phyloP scores from a whole-genome alignment of 1,284 basidiomycete species.

The Ganoderma leucocontextum region DNA sequence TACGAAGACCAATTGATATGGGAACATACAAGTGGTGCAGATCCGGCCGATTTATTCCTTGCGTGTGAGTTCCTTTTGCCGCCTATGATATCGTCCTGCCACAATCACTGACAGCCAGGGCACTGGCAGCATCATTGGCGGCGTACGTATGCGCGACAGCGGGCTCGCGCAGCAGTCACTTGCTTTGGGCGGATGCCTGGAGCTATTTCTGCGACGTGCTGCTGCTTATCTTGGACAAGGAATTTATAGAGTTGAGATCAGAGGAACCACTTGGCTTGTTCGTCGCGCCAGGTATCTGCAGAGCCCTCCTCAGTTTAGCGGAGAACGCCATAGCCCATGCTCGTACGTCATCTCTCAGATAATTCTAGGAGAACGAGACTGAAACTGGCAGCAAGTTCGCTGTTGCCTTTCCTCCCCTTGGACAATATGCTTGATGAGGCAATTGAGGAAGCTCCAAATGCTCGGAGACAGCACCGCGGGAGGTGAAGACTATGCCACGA shows the following conservation, averaged over 20 bases:
- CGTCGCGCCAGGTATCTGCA: constrained; percentile 56
- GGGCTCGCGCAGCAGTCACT: constrained; percentile 39
- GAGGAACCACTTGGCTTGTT: constrained; percentile 60
- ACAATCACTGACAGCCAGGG: constrained; percentile 13
- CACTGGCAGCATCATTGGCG: constrained; percentile 65
- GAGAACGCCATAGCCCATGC: constrained; percentile 37
- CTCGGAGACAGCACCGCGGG: neutral
- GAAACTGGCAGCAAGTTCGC: constrained; percentile 33
- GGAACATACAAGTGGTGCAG: constrained; percentile 39
- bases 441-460: constrained; percentile 34
- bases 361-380: constrained; percentile 18
- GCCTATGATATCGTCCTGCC: neutral
- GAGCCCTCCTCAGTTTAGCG: constrained; percentile 52
- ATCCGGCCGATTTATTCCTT: constrained; percentile 43
- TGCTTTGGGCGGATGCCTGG: constrained; percentile 61
- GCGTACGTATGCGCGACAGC: constrained; percentile 49
- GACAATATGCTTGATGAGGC: constrained; percentile 50
- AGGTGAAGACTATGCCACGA: constrained; percentile 9
- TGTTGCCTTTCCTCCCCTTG: constrained; percentile 56
- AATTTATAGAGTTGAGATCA: constrained; percentile 46
- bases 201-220: constrained; percentile 59
- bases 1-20: constrained; percentile 41
- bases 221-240: constrained; percentile 52
- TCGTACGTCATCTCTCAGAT: constrained; percentile 42
- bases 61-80: constrained; percentile 41